phyloP scores from a whole-genome alignment of 352 stramenopile genomes.

The Phytopythium sindhum region DNA sequence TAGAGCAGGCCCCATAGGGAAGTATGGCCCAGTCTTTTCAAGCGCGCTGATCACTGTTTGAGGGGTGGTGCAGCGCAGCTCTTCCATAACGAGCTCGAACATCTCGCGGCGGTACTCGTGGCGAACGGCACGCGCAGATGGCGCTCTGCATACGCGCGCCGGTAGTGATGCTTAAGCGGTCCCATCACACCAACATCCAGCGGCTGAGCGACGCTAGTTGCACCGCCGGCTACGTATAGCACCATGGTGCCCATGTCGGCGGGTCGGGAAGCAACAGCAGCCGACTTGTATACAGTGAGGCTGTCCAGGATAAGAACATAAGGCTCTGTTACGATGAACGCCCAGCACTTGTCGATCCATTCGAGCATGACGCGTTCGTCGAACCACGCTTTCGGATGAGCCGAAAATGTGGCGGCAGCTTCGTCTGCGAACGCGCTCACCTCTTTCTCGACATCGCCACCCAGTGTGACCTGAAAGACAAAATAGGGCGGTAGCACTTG shows the following conservation, averaged over 20 bases:
- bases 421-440: constrained; percentile 4
- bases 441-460: constrained; percentile 7
- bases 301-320: constrained; percentile 1
- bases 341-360: constrained; percentile 12
- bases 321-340: constrained; percentile 3
- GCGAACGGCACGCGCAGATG: neutral
- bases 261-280: neutral
- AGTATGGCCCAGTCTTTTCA: neutral
- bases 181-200: neutral
- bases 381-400: no score
- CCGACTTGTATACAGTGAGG: neutral
- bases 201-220: neutral
- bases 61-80: neutral
- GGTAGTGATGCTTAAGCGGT: neutral
- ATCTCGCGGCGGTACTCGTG: neutral
- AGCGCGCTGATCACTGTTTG: neutral
- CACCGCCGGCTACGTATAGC: neutral
- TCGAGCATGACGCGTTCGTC: constrained; percentile 14
- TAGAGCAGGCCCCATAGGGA: neutral
- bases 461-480: constrained; percentile 8
- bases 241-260: constrained; percentile 1
- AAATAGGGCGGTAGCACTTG: constrained; percentile 8
- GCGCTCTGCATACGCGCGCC: neutral
- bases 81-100: neutral
- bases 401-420: constrained; percentile 6